Evolutionary conservation across 2,329 filamentous ascomycete species (phyloP), one percentile per base, ranked within the genome.

Genomic region (Alternaria hordeiaustralica): DNA sequence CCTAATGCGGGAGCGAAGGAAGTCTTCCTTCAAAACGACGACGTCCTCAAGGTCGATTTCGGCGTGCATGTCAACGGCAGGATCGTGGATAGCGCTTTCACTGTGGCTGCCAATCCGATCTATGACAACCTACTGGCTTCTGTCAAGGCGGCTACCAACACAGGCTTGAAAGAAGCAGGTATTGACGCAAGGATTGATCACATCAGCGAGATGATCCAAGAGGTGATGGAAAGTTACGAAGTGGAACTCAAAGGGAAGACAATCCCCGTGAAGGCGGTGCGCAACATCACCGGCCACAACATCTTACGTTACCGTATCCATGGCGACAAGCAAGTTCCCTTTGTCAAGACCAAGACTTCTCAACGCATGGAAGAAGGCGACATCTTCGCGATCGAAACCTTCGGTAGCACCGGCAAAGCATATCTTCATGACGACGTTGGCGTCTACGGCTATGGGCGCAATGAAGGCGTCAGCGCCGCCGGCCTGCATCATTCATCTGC

Each of bases 281-380:
- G 91, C 64, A 96, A 94, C 82, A 86, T 97, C 63, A 94, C 91
- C 71, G 93, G 93, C n/a, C 95, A 97, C 83, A 94, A 92, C 70
- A 97, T 97, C 76, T 85, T 92, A 63, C 94, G 89, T 66, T 96
- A 94, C 84, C 89, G 89, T 78, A 97, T 97, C 73, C 95, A 97
- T 81, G 94, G 94, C 63, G 91, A 88, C 74, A 97, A 97, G 85
- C 93, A 92, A 75, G 93, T 97, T 50, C 94, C 95, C 0, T 97
- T 97, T 72, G 91, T 97, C 67, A 96, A 96, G 84, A 90, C 88
- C 64, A 87, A 87, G 66, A 93, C 96, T 74, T 88, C 89, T 75
- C 96, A 93, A 61, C 96, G 96, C 85, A 97, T 97, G 95, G 95
- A 97, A 83, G 94, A 97, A 82, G 94, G 94, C 45, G 94, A 97